Base-by-base conservation (phyloP, 176 grass and related monocot species). In the Rhynchospora tenuis region DNA sequence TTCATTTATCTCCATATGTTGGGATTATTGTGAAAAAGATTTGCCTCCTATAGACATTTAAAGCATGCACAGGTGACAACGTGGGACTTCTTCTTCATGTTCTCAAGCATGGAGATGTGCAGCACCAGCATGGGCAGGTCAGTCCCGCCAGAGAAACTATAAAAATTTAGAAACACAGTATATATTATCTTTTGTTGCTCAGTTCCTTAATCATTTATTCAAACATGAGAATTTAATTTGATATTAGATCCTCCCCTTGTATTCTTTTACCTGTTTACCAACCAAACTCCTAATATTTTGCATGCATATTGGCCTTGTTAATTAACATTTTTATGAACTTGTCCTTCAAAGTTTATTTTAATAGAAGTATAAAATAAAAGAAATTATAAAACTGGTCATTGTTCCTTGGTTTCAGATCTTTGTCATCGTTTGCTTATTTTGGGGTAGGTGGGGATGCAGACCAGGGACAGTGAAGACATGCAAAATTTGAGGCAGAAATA, bases 71-170 rank as follows among this genome's bases (percentile, higher is more conserved):
- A 47, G 94, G 94, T 81, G 94, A 97, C 43, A 97, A 97, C 81
- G 94, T 97, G 50, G 94, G 94, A 24, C 89, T 97, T 86, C 89
- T 97, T 76, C 84, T 97, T 38, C 94, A 91, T 90, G 94, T 89
- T 80, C 84, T 97, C 51, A 94, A 97, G 79, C 94, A 91, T 60
- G 88, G 88, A 86, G 94, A 97, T 81, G 88, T 97, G 1, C 86
- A 97, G 81, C 91, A 87, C 56, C 86, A 97, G 81, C 91, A 87
- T 62, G 94, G 94, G 0, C 94, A 97, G 94, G 94, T 97, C 52
- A 77, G 54, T 58, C 28, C 58, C 23, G 20, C 20, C 7, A 67
- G 63, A 67, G 22, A 67, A 62, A 62, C 9, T 15, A 4, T 38
- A 38, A 38, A 38, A 38, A 38, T 4, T 38, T 2, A 38, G 5